These are phyloP conservation scores for Neurospora terricola DNA, from an alignment of 495 filamentous ascomycete species.

Conservation along the genomic window DNA sequence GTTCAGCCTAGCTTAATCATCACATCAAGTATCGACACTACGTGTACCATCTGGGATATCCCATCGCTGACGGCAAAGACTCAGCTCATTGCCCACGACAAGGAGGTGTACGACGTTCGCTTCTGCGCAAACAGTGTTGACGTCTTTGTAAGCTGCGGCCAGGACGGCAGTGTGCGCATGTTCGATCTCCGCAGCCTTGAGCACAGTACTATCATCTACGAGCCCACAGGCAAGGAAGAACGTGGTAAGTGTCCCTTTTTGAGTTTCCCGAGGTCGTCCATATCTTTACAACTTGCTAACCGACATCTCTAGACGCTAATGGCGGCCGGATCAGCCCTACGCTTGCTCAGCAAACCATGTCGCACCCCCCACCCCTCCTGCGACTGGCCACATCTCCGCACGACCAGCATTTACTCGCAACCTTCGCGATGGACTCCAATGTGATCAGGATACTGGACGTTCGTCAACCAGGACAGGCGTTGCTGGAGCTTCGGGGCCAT, in stretches of 20 bases:
- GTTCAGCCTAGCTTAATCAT: conserved; percentile 95
- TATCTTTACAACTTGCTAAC: conserved; percentile 10
- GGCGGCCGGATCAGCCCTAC: conserved; percentile 51
- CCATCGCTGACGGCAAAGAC: conserved; percentile 96
- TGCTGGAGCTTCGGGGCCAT: conserved; percentile 92
- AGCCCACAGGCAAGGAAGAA: conserved; percentile 82
- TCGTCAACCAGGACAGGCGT: conserved; percentile 88
- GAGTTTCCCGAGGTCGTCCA: too few relatives aligned
- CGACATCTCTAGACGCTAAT: conserved; percentile 24
- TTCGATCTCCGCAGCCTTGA: conserved; percentile 95
- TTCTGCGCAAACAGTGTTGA: conserved; percentile 96
- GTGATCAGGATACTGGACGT: conserved; percentile 94
- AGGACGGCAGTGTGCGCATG: conserved; percentile 97
- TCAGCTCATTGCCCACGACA: conserved; percentile 96
- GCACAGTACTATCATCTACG: conserved; percentile 98
- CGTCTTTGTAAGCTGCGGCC: conserved; percentile 95
- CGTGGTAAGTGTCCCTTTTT: conserved; percentile 46
- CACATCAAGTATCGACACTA: conserved; percentile 97
- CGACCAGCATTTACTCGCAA: conserved; percentile 90
- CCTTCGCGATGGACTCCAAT: conserved; percentile 88
- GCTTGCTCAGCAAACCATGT: conserved; percentile 61
- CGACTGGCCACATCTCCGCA: conserved; percentile 90
- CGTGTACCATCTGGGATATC: conserved; percentile 99
- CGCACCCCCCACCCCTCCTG: conserved; percentile 74
- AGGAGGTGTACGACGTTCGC: conserved; percentile 96